Base-by-base conservation (phyloP, 169 alveolate genomes). In the Plasmodium sp. region DNA sequence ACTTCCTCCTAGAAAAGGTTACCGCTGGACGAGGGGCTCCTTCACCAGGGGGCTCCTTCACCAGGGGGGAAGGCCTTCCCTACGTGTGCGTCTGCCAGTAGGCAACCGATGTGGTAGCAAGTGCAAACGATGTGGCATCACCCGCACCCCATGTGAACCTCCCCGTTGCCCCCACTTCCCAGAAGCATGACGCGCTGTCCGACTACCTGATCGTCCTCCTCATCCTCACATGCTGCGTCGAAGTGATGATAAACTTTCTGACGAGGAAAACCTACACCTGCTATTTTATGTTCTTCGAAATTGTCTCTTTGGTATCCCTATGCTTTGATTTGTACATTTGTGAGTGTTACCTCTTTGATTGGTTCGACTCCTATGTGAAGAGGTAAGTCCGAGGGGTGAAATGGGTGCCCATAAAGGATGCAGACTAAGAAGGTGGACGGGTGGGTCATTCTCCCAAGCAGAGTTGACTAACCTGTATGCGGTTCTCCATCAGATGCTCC, bases 281-380 rank as follows among this genome's bases (percentile, higher is more conserved):
- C 67, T 73, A 85, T 51, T 85, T 85, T 51, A 85, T 85, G 73
- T 85, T 74, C 27, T 85, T 85, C 67, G 93, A 85, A 54, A 48
- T 85, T 18, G 9, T 85, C 16, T 51, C 93, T 7, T 85, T 85
- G 62, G 43, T 85, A 45, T 33, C 67, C 41, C 9, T 85, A 5
- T 85, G 74, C 22, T 74, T 16, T 4, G 93, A 85, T 62, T 51
- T 85, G 54, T 85, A 36, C 62, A 14, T 75, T 85, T 85, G 34
- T 77, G 93, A 85, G 45, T 74, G 36, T 33, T 85, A 85, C 14
- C 72, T 85, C 16, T 85, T 85, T 9, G 81, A 85, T 56, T 73
- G 48, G 36, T 33, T 85, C 27, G 39, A 48, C 43, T 73, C 58
- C 45, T 85, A 48, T 75, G 58, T 77, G 31, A 85, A 85, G 45